Evolutionary conservation across 2,329 filamentous ascomycete species (phyloP).

Genomic region (Sporothrix mexicana): DNA sequence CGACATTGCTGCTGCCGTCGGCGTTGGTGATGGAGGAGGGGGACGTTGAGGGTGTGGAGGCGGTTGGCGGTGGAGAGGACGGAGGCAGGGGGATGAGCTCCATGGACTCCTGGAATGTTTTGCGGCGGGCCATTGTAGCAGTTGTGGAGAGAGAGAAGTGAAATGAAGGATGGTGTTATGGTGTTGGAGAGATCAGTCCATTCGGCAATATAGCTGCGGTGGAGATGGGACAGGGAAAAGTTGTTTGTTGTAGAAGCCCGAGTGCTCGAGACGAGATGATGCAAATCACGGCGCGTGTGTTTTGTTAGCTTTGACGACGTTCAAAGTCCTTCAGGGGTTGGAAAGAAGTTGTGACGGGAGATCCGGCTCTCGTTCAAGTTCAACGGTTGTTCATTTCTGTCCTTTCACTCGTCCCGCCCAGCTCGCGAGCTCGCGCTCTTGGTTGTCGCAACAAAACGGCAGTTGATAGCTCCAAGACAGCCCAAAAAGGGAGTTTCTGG

Average conservation of each 20-base stretch:
- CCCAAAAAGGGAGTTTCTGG: too few species aligned
- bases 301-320: too few species aligned
- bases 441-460: neutral
- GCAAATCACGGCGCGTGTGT: neutral
- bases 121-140: slow-evolving; percentile 38
- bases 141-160: neutral
- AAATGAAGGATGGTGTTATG: neutral
- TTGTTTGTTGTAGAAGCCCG: too few species aligned
- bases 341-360: too few species aligned
- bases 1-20: slow-evolving; percentile 20
- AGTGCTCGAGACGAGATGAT: neutral
- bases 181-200: neutral
- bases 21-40: neutral
- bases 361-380: too few species aligned
- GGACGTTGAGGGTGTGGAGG: neutral
- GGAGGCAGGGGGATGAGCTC: slow-evolving; percentile 44
- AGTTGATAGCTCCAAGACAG: neutral
- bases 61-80: slow-evolving; percentile 39
- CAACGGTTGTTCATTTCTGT: too few species aligned
- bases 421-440: neutral
- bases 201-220: neutral
- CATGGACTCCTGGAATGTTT: slow-evolving; percentile 48
- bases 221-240: too few species aligned
- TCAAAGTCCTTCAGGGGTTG: too few species aligned
- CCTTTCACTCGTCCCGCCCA: neutral